These are phyloP conservation scores for Blastobotrys attinorum DNA, from an alignment of 805 yeast genomes.

Conservation along the genomic window DNA sequence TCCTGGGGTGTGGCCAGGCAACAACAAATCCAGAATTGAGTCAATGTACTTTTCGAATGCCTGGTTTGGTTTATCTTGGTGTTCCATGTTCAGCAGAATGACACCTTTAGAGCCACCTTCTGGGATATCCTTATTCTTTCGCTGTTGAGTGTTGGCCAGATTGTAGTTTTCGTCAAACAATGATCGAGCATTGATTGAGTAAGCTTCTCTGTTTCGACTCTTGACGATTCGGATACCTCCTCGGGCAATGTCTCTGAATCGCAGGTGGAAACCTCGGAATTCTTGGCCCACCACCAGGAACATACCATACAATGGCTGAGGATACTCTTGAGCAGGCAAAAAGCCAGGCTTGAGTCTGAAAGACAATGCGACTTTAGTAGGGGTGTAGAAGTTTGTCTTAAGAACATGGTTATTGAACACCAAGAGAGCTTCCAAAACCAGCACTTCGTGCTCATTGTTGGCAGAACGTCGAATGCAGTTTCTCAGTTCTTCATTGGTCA, in stretches of 20 bases:
- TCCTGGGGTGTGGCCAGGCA: constrained; percentile 64
- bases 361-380: constrained; percentile 91
- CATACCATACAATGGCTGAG: constrained; percentile 90
- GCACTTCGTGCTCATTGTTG: constrained; percentile 68
- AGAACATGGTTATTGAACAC: constrained; percentile 78
- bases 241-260: constrained; percentile 95
- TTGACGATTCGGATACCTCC: constrained; percentile 97
- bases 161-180: constrained; percentile 95
- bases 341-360: constrained; percentile 84
- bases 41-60: constrained; percentile 92
- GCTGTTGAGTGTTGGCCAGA: constrained; percentile 91
- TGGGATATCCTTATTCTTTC: constrained; percentile 95
- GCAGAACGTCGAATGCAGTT: constrained; percentile 57
- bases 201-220: constrained; percentile 78
- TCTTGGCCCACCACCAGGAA: constrained; percentile 94
- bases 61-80: constrained; percentile 71
- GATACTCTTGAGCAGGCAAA: constrained; percentile 80
- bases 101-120: constrained; percentile 99
- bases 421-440: constrained; percentile 75
- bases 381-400: constrained; percentile 89
- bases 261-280: constrained; percentile 93
- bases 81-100: constrained; percentile 61
- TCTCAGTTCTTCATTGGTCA: constrained; percentile 68
- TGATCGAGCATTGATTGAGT: constrained; percentile 74
- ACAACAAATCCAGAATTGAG: constrained; percentile 75